Conservation (phyloP, 2,329 filamentous ascomycete species). For the Fusarium tjaetaba region DNA sequence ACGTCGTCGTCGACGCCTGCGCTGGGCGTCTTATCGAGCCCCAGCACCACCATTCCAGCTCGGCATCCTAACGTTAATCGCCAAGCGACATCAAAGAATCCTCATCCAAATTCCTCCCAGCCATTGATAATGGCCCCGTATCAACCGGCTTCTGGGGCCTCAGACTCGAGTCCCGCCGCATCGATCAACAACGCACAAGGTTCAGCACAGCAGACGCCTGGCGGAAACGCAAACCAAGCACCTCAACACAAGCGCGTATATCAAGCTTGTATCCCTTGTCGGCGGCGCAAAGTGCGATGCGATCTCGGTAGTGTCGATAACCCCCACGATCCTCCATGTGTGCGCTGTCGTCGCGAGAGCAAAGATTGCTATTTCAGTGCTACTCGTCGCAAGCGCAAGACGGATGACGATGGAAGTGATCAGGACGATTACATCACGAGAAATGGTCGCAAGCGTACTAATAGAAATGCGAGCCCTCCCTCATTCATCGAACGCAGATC, state of each 20-base stretch:
- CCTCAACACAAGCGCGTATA: constrained; percentile 69
- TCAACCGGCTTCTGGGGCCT: constrained; percentile 36
- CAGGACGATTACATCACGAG: constrained; percentile 75
- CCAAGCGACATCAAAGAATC: constrained; percentile 10
- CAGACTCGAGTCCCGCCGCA: constrained; percentile 41
- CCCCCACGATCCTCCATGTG: constrained; percentile 91
- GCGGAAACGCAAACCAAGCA: constrained; percentile 23
- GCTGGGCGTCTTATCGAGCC: constrained; percentile 13
- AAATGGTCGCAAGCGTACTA: constrained; percentile 76
- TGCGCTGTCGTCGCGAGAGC: constrained; percentile 91
- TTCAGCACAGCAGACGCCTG: constrained; percentile 35
- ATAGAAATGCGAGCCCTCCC: constrained; percentile 58
- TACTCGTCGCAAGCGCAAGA: constrained; percentile 90
- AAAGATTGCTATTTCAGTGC: constrained; percentile 98
- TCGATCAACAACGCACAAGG: constrained; percentile 35
- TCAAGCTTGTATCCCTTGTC: constrained; percentile 71
- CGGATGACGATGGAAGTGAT: constrained; percentile 63
- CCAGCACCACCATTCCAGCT: constrained; percentile 14
- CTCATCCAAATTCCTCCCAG: not conserved
- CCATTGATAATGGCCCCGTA: constrained; percentile 40
- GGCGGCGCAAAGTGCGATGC: constrained; percentile 70
- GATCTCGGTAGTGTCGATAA: constrained; percentile 84
- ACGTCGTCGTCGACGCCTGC: constrained; percentile 6
- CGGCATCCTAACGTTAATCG: not conserved
- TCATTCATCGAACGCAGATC: constrained; percentile 55